These are phyloP conservation scores for Cryphonectria japonica DNA, from an alignment of 2,329 filamentous ascomycete species.

Conservation along the genomic window DNA sequence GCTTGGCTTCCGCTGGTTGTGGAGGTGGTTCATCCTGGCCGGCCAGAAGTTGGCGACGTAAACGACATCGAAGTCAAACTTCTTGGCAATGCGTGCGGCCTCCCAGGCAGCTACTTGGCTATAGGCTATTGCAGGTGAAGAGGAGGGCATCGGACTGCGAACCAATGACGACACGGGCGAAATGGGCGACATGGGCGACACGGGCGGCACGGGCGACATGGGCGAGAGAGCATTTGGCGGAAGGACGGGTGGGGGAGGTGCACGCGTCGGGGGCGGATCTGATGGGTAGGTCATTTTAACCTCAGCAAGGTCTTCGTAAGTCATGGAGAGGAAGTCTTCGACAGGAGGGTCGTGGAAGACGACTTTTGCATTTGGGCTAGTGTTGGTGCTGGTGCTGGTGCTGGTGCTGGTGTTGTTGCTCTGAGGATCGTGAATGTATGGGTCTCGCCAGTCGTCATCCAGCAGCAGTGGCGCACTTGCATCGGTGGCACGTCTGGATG, in stretches of 20 bases:
- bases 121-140: constrained; percentile 50
- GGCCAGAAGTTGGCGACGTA: constrained; percentile 65
- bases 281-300: constrained; percentile 31
- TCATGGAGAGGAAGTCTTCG: constrained; percentile 57
- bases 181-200: constrained; percentile 38
- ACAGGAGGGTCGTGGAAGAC: constrained; percentile 56
- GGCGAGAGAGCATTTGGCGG: constrained; percentile 23
- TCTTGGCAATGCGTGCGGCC: constrained; percentile 58
- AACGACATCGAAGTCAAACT: constrained; percentile 61
- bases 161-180: constrained; percentile 42
- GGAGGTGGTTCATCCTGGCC: constrained; percentile 35
- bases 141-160: constrained; percentile 21
- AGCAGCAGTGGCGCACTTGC: constrained; percentile 23
- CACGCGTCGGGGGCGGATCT: constrained; percentile 28
- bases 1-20: constrained; percentile 27
- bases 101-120: constrained; percentile 56
- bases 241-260: constrained; percentile 22
- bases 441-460: constrained; percentile 28
- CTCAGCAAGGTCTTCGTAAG: constrained; percentile 63
- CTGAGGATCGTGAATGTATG: constrained; percentile 28
- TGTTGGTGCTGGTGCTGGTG: constrained; percentile 13
- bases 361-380: constrained; percentile 38
- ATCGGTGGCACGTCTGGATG: constrained; percentile 22
- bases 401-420: constrained; percentile 26
- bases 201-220: constrained; percentile 37